Base-by-base conservation (phyloP, 1,284 basidiomycete species). In the Leccinum brunneo-olivaceum region DNA sequence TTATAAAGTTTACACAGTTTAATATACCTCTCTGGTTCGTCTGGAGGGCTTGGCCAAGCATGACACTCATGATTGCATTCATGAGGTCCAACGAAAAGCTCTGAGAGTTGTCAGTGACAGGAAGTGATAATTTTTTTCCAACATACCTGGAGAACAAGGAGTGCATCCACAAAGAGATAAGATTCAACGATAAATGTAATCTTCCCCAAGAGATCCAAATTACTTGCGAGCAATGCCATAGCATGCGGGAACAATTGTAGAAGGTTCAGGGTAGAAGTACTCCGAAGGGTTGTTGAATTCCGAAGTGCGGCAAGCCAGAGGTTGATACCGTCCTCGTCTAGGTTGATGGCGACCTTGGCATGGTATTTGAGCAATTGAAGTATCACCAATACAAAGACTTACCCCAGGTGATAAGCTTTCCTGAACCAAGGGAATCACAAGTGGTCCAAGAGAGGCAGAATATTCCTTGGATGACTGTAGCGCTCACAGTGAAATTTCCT, bases 271-370 rank as follows among this genome's bases (percentile, higher is more conserved):
- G 74, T 73, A 44, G 71, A 64, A 19, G 65, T 53, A 48, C 63
- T 69, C 39, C 73, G 65, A 3, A 89, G 64, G 2, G 76, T 72
- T 2, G 70, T 63, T 0, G 84, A 75, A 56, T 91, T 88, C 41
- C 81, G 75, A 20, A 94, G 65, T 2, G 84, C 77, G 15, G 78
- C 70, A 41, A 77, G 71, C 91, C 90, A 94, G 28, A 95, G 71
- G 21, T 69, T 69, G 21, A 92, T 61, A 0, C 77, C 86, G 61
- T 94, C 90, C 45, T 81, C 78, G 49, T 95, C 91, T 38, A 95
- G 74, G 53, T 84, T 77, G 20, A 77, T 69, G 44, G 79, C 77
- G 18, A 76, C 77, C 85, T 87, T 53, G 16, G 44, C n/a, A 39
- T 48, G 47, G 15, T 37, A 19, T 44, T 16, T 44, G 41, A 45